A percentile compares a stretch with the other conserved stretches of the same genome.
phyloP scores from a whole-genome alignment of 2,329 filamentous ascomycete species.

The Fusarium tupiense region DNA sequence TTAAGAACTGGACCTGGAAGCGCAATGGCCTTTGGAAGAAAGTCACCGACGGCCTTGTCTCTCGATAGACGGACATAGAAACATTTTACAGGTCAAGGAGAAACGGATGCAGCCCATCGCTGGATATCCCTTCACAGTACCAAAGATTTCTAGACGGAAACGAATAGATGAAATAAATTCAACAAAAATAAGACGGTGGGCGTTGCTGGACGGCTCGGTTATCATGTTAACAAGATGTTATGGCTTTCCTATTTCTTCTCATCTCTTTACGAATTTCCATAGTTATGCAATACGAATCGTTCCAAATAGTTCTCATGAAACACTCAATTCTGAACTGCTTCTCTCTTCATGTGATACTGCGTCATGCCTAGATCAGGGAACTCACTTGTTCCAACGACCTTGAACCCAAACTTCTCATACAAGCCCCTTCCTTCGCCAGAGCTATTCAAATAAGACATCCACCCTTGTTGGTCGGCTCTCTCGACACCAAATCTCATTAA shows the following conservation, averaged over 20 bases:
- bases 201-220: slow-evolving; percentile 31
- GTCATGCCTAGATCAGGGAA: slow-evolving; percentile 34
- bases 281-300: slow-evolving; percentile 26
- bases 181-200: slow-evolving; percentile 26
- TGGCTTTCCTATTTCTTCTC: slow-evolving; percentile 23
- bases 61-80: slow-evolving; percentile 32
- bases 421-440: slow-evolving; percentile 40
- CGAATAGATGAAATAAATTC: slow-evolving; percentile 25
- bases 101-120: background rate
- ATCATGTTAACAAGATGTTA: slow-evolving; percentile 29
- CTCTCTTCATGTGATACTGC: slow-evolving; percentile 47
- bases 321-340: slow-evolving; percentile 7
- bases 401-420: slow-evolving; percentile 46
- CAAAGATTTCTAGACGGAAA: slow-evolving; percentile 18
- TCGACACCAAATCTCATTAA: slow-evolving; percentile 48
- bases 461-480: slow-evolving; percentile 43
- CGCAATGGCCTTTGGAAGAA: slow-evolving; percentile 53
- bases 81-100: slow-evolving; percentile 1
- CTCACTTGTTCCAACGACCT: slow-evolving; percentile 30
- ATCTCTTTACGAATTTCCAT: slow-evolving; percentile 25
- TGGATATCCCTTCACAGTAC: background rate
- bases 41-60: slow-evolving; percentile 36
- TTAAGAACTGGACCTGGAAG: slow-evolving; percentile 75
- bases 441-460: slow-evolving; percentile 44
- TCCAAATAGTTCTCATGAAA: background rate